phyloP scores from a whole-genome alignment of 1,284 basidiomycete species.

The Papiliotrema fonsecae region DNA sequence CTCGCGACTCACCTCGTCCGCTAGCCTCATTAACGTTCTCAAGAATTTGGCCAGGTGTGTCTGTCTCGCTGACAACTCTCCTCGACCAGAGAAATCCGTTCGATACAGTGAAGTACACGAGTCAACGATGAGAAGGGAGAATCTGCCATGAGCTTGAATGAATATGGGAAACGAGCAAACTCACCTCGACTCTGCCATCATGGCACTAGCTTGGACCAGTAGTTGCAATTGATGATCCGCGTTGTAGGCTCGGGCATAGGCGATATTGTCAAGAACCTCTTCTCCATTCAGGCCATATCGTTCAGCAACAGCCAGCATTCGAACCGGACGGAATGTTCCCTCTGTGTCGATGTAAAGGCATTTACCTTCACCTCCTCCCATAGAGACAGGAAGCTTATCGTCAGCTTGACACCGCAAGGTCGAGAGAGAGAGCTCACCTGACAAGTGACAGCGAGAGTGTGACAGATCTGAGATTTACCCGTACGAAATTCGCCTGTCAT shows the following conservation, averaged over 20 bases:
- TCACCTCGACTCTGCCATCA: conserved; percentile 95
- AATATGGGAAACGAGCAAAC: conserved; percentile 14
- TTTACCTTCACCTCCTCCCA: conserved; percentile 99
- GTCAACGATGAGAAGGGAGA: conserved; percentile 93
- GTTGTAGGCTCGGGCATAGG: conserved; percentile 97
- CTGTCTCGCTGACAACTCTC: conserved; percentile 91
- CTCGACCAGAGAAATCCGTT: conserved; percentile 92
- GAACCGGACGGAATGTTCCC: conserved; percentile 95
- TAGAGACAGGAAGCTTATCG: conserved; percentile 73
- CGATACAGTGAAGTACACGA: conserved; percentile 95
- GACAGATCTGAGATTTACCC: conserved; percentile 97
- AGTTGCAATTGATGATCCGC: conserved; percentile 94
- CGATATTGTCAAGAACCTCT: conserved; percentile 97
- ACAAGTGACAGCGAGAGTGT: conserved; percentile 96
- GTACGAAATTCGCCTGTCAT: conserved; percentile 79
- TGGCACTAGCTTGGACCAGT: conserved; percentile 83
- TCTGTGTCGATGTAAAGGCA: conserved; percentile 99
- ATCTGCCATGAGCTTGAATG: conserved; percentile 55
- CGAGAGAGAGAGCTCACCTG: conserved; percentile 52
- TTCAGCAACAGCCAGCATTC: conserved; percentile 90
- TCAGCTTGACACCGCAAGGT: conserved; percentile 7
- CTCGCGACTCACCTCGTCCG: conserved; percentile 81
- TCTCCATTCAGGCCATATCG: conserved; percentile 93
- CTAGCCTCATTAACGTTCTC: conserved; percentile 83
- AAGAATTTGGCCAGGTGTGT: conserved; percentile 97